phyloP scores from a whole-genome alignment of 495 filamentous ascomycete genomes.

The Trichocladium antarcticum region DNA sequence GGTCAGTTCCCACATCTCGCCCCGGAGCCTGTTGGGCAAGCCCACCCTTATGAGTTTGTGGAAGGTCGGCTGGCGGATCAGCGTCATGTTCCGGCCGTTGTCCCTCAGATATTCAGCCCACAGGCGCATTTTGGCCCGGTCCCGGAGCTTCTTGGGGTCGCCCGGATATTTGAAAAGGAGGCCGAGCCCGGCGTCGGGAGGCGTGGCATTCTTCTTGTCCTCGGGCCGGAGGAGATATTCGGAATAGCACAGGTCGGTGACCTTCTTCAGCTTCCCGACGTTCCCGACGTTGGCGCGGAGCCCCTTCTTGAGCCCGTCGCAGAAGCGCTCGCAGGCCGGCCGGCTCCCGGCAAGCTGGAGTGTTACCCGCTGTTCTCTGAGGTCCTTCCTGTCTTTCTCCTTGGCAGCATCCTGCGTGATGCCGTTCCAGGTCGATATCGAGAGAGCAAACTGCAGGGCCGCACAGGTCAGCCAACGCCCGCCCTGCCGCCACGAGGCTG shows the following conservation, averaged over 20 bases:
- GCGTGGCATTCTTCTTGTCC: conserved; percentile 45
- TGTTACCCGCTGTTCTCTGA: conserved; percentile 67
- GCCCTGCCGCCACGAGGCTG: neutral
- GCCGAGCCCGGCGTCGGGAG: conserved; percentile 85
- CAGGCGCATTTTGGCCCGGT: conserved; percentile 91
- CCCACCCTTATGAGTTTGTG: conserved; percentile 95
- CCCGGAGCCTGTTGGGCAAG: conserved; percentile 81
- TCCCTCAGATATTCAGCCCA: conserved; percentile 96
- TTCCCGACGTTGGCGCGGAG: conserved; percentile 75
- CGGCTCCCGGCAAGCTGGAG: conserved; percentile 81
- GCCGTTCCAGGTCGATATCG: conserved; percentile 95
- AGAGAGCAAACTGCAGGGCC: conserved; percentile 60
- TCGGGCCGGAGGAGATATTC: conserved; percentile 70
- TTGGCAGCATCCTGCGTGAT: conserved; percentile 41
- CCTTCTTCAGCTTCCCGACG: conserved; percentile 65
- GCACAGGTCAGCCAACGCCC: neutral
- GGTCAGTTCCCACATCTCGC: conserved; percentile 91
- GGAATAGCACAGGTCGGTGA: conserved; percentile 78
- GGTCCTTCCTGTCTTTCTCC: conserved; percentile 40
- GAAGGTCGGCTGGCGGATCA: conserved; percentile 91
- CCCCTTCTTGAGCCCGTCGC: conserved; percentile 84
- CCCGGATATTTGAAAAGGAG: conserved; percentile 92
- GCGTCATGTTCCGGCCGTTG: conserved; percentile 84
- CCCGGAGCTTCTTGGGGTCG: conserved; percentile 87
- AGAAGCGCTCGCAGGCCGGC: conserved; percentile 86